Conservation (phyloP, 192 early-diverging fungal species). For the Phlyctochytrium bullatum region DNA sequence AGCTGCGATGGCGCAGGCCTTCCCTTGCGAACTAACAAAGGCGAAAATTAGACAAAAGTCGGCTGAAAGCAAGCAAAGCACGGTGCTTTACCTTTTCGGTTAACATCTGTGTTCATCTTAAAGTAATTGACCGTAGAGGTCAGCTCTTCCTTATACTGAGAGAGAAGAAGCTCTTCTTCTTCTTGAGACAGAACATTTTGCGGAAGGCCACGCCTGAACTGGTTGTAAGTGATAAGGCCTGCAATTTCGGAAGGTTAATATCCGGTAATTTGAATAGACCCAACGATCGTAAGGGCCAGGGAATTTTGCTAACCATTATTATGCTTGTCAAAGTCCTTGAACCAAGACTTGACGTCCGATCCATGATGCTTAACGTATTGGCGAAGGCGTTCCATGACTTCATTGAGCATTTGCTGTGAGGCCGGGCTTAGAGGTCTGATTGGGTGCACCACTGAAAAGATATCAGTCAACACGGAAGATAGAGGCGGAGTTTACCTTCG, state of each 20-base stretch:
- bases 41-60: neutral
- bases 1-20: constrained; percentile 16
- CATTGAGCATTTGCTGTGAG: constrained; percentile 28
- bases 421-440: constrained; percentile 41
- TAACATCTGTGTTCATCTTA: constrained; percentile 59
- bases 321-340: constrained; percentile 59
- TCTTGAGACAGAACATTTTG: constrained; percentile 41
- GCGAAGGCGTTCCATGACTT: constrained; percentile 39
- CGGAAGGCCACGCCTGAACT: constrained; percentile 55
- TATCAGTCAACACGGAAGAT: neutral
- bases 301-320: constrained; percentile 39
- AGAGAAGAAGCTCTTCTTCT: constrained; percentile 49
- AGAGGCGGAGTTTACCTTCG: constrained; percentile 27
- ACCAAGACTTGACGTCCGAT: constrained; percentile 58
- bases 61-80: constrained; percentile 6
- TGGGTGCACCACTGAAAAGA: constrained; percentile 37
- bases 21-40: neutral
- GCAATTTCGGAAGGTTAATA: neutral
- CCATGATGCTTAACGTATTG: constrained; percentile 56
- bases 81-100: constrained; percentile 39
- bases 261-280: neutral
- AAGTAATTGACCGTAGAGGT: constrained; percentile 57
- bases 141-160: constrained; percentile 37
- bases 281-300: neutral
- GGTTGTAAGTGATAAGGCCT: constrained; percentile 54